A percentile compares a stretch with the other conserved stretches of the same genome.
These are phyloP conservation scores for Sedum album DNA, from an alignment of 164 flowering plant species.

Conservation along the genomic window DNA sequence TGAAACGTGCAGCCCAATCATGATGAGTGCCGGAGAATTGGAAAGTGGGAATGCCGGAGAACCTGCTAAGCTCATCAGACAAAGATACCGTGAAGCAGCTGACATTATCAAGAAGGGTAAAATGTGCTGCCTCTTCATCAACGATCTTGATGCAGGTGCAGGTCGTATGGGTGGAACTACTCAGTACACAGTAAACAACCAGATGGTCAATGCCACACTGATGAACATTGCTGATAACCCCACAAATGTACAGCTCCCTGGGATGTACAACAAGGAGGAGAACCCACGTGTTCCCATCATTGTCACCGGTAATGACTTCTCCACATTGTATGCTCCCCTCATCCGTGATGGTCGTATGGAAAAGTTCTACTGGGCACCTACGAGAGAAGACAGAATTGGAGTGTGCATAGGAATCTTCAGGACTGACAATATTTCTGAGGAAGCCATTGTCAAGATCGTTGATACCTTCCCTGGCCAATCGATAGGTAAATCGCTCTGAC, in stretches of 20 bases:
- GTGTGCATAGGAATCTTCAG: slow-evolving; percentile 59
- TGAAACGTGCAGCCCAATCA: slow-evolving; percentile 38
- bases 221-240: slow-evolving; percentile 67
- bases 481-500: slow-evolving; percentile 43
- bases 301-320: slow-evolving; percentile 61
- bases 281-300: slow-evolving; percentile 58
- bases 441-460: slow-evolving; percentile 43
- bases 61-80: slow-evolving; percentile 52
- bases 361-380: neutral
- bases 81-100: neutral
- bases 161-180: slow-evolving; percentile 64
- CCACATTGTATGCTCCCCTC: neutral
- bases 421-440: slow-evolving; percentile 27
- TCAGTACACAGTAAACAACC: slow-evolving; percentile 35
- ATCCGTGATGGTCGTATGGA: neutral
- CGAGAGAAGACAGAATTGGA: slow-evolving; percentile 50
- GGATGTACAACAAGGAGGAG: slow-evolving; percentile 68
- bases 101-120: neutral
- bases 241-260: slow-evolving; percentile 24
- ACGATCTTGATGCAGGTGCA: slow-evolving; percentile 68
- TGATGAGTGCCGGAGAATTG: slow-evolving; percentile 68
- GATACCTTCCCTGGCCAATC: slow-evolving; percentile 16
- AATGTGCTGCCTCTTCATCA: slow-evolving; percentile 40
- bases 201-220: slow-evolving; percentile 44
- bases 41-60: slow-evolving; percentile 64